Evolutionary conservation across 2,329 filamentous ascomycete species (phyloP).

Genomic region (Fusarium sp.): DNA sequence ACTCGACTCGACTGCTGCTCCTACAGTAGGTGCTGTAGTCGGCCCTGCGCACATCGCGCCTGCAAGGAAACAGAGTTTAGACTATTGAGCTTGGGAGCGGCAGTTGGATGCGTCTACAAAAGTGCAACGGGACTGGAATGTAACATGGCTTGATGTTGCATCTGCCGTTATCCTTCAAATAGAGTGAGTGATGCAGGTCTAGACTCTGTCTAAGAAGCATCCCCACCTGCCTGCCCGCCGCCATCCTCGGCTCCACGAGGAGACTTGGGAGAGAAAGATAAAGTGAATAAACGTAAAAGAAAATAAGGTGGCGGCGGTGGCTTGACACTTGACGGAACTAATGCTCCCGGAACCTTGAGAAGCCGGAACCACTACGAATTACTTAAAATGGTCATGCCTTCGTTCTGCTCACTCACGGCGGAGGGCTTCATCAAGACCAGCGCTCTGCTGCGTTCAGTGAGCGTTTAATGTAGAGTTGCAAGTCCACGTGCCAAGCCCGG

Average conservation of each 20-base stretch:
- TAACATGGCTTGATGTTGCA: neutral
- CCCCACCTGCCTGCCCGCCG: neutral
- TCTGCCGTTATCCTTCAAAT: conserved; percentile 36
- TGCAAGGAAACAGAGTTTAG: conserved; percentile 15
- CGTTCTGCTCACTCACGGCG: neutral
- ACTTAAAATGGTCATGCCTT: neutral
- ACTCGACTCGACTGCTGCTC: neutral
- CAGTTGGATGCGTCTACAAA: conserved; percentile 30
- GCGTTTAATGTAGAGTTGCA: conserved; percentile 1
- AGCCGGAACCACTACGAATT: conserved; percentile 10
- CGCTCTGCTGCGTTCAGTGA: neutral
- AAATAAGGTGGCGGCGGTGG: conserved; percentile 27
- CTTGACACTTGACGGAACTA: conserved; percentile 22
- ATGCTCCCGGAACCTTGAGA: conserved; percentile 20
- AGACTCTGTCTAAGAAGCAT: conserved; percentile 12
- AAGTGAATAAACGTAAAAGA: neutral
- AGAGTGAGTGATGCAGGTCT: conserved; percentile 11
- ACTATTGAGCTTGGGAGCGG: conserved; percentile 8
- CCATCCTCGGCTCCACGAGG: conserved; percentile 10
- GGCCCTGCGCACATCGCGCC: conserved; percentile 15
- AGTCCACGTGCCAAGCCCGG: conserved; percentile 32
- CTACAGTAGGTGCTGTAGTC: neutral
- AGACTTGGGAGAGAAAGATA: too few relatives aligned
- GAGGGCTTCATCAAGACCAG: neutral
- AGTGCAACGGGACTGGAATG: conserved; percentile 22